Evolutionary conservation across 78 protist species (phyloP), one percentile per base, ranked within the genome.

Genomic region (Parvularia atlantis): DNA sequence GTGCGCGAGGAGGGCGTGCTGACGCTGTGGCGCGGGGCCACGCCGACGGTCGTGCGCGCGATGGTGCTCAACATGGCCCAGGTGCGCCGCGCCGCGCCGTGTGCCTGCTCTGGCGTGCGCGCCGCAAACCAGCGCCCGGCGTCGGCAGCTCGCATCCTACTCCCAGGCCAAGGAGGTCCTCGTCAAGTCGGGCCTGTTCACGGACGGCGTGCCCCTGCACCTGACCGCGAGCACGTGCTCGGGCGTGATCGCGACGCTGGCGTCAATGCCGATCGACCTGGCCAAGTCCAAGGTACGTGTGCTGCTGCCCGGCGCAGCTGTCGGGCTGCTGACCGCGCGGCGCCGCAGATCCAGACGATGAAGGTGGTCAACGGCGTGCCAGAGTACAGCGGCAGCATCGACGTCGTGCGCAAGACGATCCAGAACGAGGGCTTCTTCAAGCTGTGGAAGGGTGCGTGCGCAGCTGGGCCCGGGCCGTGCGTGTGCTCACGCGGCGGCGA

Each of bases 1-100:
- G 60, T 69, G 44, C 71, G 80, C 22, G 85, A 80, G 39, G 93
- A 83, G 66, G 93, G 89, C 26, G 39, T 64, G 26, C 43, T 44
- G 58, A 64, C 68, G 35, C 61, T 62, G 28, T 54, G 74, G 74
- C 39, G 58, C 30, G 69, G 77, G 6, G 13, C 44, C n/a, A 16
- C 30, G 31, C 69, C 65, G 22, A 54, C 52, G 5, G 69, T 48
- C 6, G 36, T 1, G 5, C 75, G 75, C 24, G 67, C 75, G 13
- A 19, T 41, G 35, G 58, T 58, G 16, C 43, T 58, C 24, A 57
- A 58, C 20, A 63, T 63, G 0, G 48, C 54, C 44, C 73, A 67
- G 22, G n/a, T n/a, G n/a, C n/a, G n/a, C n/a, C n/a, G 26, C 26
- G 56, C 7, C 22, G 56, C 3, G n/a, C 56, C 1, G 1, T 17